Evolutionary conservation across 2,329 filamentous ascomycete genomes (phyloP).

Genomic region (Ascochyta koolunga): DNA sequence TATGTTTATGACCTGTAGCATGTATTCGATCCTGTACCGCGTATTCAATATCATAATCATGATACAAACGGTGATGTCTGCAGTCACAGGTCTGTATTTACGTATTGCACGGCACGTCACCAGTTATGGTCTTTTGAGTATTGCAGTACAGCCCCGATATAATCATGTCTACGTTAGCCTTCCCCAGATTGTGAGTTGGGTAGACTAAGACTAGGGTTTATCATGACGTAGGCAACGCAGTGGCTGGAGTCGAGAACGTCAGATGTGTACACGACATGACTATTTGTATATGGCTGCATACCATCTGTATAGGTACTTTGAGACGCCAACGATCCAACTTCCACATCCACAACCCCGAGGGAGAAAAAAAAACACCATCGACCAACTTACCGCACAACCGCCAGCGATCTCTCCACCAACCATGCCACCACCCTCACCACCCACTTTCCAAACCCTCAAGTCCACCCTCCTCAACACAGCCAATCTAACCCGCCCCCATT

Average conservation of each 20-base stretch:
- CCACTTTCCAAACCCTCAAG: slow-evolving; percentile 9
- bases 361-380: background rate
- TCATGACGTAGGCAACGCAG: slow-evolving; percentile 30
- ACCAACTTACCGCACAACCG: no score
- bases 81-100: no score
- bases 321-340: no score
- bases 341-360: background rate
- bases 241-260: slow-evolving; percentile 9
- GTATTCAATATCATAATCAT: no score
- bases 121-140: no score
- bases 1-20: background rate
- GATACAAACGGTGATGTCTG: background rate
- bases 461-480: slow-evolving; percentile 21
- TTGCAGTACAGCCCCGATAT: no score
- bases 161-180: slow-evolving; percentile 1
- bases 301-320: no score
- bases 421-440: background rate
- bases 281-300: background rate
- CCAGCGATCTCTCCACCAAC: no score
- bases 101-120: no score
- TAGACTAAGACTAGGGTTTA: slow-evolving; percentile 21
- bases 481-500: slow-evolving; percentile 21
- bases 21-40: no score
- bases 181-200: slow-evolving; percentile 8
- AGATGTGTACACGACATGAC: slow-evolving; percentile 7